These are phyloP conservation scores for Starmerella ratchasimensis DNA, from an alignment of 805 yeast genomes.

Conservation along the genomic window DNA sequence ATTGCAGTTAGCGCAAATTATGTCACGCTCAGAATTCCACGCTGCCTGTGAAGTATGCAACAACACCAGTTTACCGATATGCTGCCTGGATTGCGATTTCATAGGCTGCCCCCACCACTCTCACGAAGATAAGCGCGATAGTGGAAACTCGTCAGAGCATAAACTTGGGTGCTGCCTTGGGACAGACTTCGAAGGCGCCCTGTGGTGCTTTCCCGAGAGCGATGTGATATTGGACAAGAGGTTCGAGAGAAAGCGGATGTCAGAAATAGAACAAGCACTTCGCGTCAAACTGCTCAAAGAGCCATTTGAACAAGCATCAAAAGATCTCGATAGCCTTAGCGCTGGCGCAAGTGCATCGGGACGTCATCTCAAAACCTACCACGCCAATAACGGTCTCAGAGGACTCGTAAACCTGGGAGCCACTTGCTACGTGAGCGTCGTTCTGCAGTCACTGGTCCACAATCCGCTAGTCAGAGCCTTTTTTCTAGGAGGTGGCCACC, in stretches of 20 bases:
- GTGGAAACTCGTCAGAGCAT: conserved; percentile 28
- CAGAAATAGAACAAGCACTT: conserved; percentile 6
- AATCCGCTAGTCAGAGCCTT: conserved; percentile 75
- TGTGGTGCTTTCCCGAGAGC: conserved; percentile 69
- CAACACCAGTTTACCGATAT: conserved; percentile 8
- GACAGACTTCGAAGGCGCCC: conserved; percentile 37
- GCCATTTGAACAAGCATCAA: background rate
- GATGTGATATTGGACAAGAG: conserved; percentile 48
- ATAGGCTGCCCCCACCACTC: conserved; percentile 18
- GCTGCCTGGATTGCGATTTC: conserved; percentile 19
- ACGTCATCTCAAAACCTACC: conserved; percentile 29
- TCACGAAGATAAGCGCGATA: too few relatives aligned
- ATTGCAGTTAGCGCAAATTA: conserved; percentile 8
- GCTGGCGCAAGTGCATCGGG: background rate
- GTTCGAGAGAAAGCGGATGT: conserved; percentile 5
- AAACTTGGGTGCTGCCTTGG: conserved; percentile 51
- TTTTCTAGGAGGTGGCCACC: conserved; percentile 63
- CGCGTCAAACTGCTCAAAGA: background rate
- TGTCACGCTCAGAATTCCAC: conserved; percentile 3
- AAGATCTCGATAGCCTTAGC: background rate
- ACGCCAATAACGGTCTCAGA: conserved; percentile 61
- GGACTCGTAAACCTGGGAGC: conserved; percentile 94
- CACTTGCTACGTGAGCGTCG: conserved; percentile 90
- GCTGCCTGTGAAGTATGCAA: conserved; percentile 11
- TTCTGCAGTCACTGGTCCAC: conserved; percentile 79